Evolutionary conservation across 2,329 filamentous ascomycete genomes (phyloP), one percentile per base, ranked within the genome.

Genomic region (Colletotrichum melonis): DNA sequence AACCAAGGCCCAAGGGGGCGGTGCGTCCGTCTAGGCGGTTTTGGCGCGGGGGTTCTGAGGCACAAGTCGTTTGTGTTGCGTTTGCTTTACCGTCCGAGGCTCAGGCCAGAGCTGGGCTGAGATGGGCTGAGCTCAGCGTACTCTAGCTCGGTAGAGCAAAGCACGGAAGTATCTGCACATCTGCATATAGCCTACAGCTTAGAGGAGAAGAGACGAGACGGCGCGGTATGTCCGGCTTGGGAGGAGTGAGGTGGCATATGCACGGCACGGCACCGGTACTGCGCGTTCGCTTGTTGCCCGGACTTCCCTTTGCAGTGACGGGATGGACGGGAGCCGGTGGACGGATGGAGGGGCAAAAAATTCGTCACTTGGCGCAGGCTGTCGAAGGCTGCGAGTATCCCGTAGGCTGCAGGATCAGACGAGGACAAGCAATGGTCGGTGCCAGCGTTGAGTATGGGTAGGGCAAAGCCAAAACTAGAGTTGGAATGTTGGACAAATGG

Each of bases 1-100:
- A 69, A 68, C 32, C 8, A n/a, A 52, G 38, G 1, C 12, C 8
- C 26, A 30, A 52, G 19, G 19, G 42, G 26, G 16, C 9, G 60
- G 6, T 16, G 22, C 52, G 30, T 19, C 28, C 62, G 19, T 26
- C 58, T 11, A 63, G 46, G 55, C 46, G 32, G 63, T 58, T 42
- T 56, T 52, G 46, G 49, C 30, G 28, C 22, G 59, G 67, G 58
- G 59, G 28, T 32, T 59, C 70, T 73, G 70, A 73, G 26, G 70
- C 70, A 59, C 8, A 52, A 70, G 24, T 54, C 58, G 69, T 69
- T 49, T 69, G 55, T 54, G 54, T 52, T 55, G 46, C 62, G 46
- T 64, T 8, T 16, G 26, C 28, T 7, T 16, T 42, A 6, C 14
- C 65, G 52, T 69, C 65, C 52, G 63, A 71, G 56, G 42, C 42